Percentiles rank a stretch among this genome's conserved stretches.
Conservation (phyloP, 495 filamentous ascomycete genomes). For the Daldinia childiae region DNA sequence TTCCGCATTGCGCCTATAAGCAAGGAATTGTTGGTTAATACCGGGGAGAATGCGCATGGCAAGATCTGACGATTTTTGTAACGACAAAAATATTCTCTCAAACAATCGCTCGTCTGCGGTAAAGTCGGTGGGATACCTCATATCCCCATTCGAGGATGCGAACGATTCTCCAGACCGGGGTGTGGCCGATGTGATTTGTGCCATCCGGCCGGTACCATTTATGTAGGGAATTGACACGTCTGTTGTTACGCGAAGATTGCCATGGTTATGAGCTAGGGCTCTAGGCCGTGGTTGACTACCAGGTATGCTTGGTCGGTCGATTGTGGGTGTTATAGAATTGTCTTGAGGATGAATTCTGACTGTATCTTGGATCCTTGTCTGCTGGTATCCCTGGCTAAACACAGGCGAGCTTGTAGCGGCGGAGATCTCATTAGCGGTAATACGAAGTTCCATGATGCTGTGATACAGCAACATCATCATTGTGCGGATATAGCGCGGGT, state of each 20-base stretch:
- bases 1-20: constrained; percentile 56
- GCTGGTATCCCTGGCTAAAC: constrained; percentile 33
- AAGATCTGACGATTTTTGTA: constrained; percentile 72
- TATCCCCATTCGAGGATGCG: constrained; percentile 62
- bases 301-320: constrained; percentile 61
- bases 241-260: constrained; percentile 62
- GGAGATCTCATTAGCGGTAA: constrained; percentile 50
- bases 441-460: constrained; percentile 77
- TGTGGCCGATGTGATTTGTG: constrained; percentile 65
- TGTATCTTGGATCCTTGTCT: constrained; percentile 51
- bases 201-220: constrained; percentile 56
- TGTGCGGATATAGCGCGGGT: constrained; percentile 81
- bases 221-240: constrained; percentile 55
- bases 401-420: constrained; percentile 57
- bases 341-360: constrained; percentile 58
- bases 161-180: constrained; percentile 86
- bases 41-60: constrained; percentile 72
- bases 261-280: constrained; percentile 68
- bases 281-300: constrained; percentile 67
- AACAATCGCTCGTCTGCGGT: constrained; percentile 81
- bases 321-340: constrained; percentile 68
- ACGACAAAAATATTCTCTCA: constrained; percentile 78
- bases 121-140: constrained; percentile 62
- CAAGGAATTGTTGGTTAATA: constrained; percentile 69
- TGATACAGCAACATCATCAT: constrained; percentile 83